Evolutionary conservation across 2,329 filamentous ascomycete species (phyloP).

Genomic region (Aspergillus pseudotamarii): DNA sequence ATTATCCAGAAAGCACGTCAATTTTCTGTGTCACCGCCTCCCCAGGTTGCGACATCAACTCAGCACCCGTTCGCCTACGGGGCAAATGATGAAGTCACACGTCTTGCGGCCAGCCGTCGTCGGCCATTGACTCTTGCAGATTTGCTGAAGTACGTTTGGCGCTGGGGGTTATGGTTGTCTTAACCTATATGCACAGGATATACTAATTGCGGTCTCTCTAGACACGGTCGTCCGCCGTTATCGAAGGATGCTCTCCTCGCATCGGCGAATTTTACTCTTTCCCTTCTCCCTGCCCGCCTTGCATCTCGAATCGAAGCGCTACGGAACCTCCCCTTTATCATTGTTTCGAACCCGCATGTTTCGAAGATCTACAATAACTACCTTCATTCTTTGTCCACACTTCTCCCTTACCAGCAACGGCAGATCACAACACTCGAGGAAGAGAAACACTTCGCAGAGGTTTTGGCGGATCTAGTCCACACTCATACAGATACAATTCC

Average conservation of each 20-base stretch:
- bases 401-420: constrained; percentile 79
- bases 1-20: constrained; percentile 13
- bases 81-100: constrained; percentile 75
- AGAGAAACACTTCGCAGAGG: constrained; percentile 87
- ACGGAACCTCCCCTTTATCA: constrained; percentile 92
- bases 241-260: constrained; percentile 77
- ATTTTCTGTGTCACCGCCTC: constrained; percentile 23
- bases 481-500: constrained; percentile 95
- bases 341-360: constrained; percentile 96
- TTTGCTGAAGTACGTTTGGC: constrained; percentile 71
- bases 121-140: constrained; percentile 84
- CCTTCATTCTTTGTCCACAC: constrained; percentile 84
- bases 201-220: constrained; percentile 27
- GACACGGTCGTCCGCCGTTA: constrained; percentile 80
- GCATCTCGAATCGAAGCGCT: constrained; percentile 92
- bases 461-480: constrained; percentile 91
- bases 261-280: constrained; percentile 94
- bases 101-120: constrained; percentile 74
- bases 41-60: constrained; percentile 39
- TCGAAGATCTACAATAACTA: constrained; percentile 96
- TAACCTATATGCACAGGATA: background rate
- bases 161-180: background rate
- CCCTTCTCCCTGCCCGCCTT: constrained; percentile 85
- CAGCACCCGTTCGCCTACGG: constrained; percentile 54
- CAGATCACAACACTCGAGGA: constrained; percentile 78